Evolutionary conservation across 2,329 filamentous ascomycete genomes (phyloP), one percentile per base, ranked within the genome.

Genomic region (Knoxdaviesia proteae): DNA sequence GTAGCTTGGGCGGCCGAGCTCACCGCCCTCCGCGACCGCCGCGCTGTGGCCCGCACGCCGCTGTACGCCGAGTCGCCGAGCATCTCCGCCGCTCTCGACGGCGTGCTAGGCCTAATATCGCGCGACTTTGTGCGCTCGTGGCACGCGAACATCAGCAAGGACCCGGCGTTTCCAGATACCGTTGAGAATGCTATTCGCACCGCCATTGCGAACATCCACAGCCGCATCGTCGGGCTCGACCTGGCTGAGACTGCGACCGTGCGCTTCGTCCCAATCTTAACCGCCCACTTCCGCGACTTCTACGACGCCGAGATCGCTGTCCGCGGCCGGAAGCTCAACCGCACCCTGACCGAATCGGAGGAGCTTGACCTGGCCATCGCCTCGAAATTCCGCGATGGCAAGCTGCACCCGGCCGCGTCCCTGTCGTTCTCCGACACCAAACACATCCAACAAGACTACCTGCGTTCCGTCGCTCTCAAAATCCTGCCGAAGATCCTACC

Each of bases 301-400:
- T 84, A 87, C 57, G 77, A 90, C 49, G 90, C 90, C 1, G 90
- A 98, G 62, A 74, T 80, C 45, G 71, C 76, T 6, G 83, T 98
- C 7, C 74, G 88, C 43, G 92, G 92, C 8, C 81, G 77, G 56
- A 84, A 93, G 58, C 65, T 96, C 44, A 90, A 86, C 51, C 76
- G 84, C 42, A 86, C 80, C 49, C 77, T 98, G 44, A 96, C 92
- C 3, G 90, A 98, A 61, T 93, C 87, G 1, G 88, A 94, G 55
- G 90, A 98, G 67, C 65, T 98, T 52, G 87, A 96, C 58, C 67
- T 93, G 49, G 90, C 90, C 2, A 93, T 98, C 58, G 90, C 90
- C n/a, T 79, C 74, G 36, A 94, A 93, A 59, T 98, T 90, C 59
- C 79, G 72, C 43, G 80, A 92, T 56, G 88, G 88, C 31, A 84